A percentile compares a stretch with the other conserved stretches of the same genome.
Conservation (phyloP, 306 rosid species). For the Cicer chorassanicum region DNA sequence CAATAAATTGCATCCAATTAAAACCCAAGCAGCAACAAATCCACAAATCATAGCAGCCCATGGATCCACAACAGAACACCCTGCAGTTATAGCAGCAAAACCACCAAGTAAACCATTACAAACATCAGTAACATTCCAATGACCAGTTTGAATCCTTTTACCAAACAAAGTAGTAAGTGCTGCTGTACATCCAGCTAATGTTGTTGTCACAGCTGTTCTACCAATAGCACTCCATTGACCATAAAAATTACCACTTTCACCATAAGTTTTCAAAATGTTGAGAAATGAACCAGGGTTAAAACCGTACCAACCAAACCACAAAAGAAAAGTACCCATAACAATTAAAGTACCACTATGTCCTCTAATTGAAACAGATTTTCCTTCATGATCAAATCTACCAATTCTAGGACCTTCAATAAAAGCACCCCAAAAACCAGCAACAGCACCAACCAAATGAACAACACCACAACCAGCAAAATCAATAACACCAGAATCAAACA, state of each 20-base stretch:
- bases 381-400: constrained; percentile 59
- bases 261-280: constrained; percentile 54
- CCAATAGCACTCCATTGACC: constrained; percentile 74
- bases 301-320: constrained; percentile 81
- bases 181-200: constrained; percentile 61
- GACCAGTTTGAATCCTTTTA: constrained; percentile 55
- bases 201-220: constrained; percentile 68
- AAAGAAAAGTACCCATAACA: constrained; percentile 60
- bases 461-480: constrained; percentile 75
- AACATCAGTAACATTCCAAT: constrained; percentile 65
- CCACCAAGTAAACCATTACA: constrained; percentile 73
- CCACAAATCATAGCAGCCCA: constrained; percentile 77
- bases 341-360: constrained; percentile 64
- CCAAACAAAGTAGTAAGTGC: constrained; percentile 62
- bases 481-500: constrained; percentile 66
- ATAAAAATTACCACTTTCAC: constrained; percentile 51
- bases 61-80: constrained; percentile 67
- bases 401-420: constrained; percentile 61
- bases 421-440: constrained; percentile 74
- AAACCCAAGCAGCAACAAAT: constrained; percentile 64
- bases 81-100: constrained; percentile 63
- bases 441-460: constrained; percentile 68
- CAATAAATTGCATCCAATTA: constrained; percentile 55
- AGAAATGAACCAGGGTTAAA: constrained; percentile 69
- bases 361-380: constrained; percentile 51